Evolutionary conservation across 2,329 filamentous ascomycete genomes (phyloP), one percentile per base, ranked within the genome.

Genomic region (Neofusicoccum ribis): DNA sequence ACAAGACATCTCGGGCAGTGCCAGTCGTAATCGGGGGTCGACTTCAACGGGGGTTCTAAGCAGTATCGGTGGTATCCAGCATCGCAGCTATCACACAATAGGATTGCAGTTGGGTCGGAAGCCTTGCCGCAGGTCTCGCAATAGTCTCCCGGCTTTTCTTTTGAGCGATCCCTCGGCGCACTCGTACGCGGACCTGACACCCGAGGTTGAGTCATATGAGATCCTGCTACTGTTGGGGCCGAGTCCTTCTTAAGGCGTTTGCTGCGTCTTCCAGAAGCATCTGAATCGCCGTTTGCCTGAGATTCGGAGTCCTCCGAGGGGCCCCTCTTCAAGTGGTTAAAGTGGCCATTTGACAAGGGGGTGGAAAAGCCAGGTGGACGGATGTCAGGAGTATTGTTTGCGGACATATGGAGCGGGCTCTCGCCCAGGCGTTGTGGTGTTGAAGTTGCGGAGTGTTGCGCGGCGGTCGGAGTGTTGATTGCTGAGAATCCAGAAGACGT

Each of bases 1-100:
- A 99, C 95, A 31, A 99, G 86, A 75, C 95, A 99, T 72, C 93
- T 88, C 0, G 95, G 91, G 70, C 95, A 99, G 75, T 98, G 94
- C 95, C 95, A 99, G 73, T 98, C 95, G 62, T 88, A 85, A 27
- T 95, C 91, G 0, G 93, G 92, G 68, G 90, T 88, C 8, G 85
- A 82, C 70, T 89, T 90, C 49, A 96, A 81, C 1, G 91, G 92
- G 39, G 93, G 94, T 69, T 99, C 95, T 20, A 98, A 85, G 73
- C 95, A 99, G 66, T 88, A 85, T 71, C 90, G 91, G 74, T 99
- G 95, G 72, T 89, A 98, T 3, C 91, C 90, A 72, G 91, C 86
- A 68, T 98, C 94, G 78, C 95, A 99, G 65, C 92, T 93, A 74
- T 98, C 95, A 77, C 95, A 99, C 4, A 92, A 79, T 4, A 96